These are phyloP conservation scores for Gaeumannomyces tritici DNA, from an alignment of 2,329 filamentous ascomycete genomes.

Conservation along the genomic window DNA sequence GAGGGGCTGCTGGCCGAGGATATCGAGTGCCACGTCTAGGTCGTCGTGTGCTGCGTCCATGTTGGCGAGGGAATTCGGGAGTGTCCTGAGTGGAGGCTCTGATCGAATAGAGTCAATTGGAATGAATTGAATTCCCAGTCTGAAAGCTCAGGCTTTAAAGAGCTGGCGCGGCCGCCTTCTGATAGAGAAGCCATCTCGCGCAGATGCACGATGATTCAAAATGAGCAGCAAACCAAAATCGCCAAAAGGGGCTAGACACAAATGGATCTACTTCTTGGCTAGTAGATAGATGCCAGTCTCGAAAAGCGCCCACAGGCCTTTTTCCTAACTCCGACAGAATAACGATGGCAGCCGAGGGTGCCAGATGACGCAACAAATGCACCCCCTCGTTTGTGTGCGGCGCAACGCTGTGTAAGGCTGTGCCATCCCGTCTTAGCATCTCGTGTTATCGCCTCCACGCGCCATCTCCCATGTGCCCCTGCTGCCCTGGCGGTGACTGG, in stretches of 20 bases:
- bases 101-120: too few species aligned
- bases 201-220: too few species aligned
- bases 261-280: too few species aligned
- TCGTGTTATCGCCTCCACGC: background rate
- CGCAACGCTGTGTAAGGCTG: background rate
- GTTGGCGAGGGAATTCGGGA: background rate
- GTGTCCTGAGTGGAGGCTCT: too few species aligned
- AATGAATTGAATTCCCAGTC: background rate
- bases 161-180: background rate
- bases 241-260: too few species aligned
- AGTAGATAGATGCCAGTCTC: too few species aligned
- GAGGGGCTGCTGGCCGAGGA: constrained; percentile 29
- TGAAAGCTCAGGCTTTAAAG: background rate
- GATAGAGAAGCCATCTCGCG: too few species aligned
- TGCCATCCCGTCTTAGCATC: background rate
- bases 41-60: background rate
- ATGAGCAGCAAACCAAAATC: too few species aligned
- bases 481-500: background rate
- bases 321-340: too few species aligned
- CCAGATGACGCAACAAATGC: background rate
- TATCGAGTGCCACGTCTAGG: constrained; percentile 23
- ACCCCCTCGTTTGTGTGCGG: background rate
- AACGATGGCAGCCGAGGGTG: background rate
- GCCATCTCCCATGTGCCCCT: background rate
- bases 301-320: too few species aligned